Evolutionary conservation across 2,329 filamentous ascomycete genomes (phyloP).

Genomic region (Apiospora hydei): DNA sequence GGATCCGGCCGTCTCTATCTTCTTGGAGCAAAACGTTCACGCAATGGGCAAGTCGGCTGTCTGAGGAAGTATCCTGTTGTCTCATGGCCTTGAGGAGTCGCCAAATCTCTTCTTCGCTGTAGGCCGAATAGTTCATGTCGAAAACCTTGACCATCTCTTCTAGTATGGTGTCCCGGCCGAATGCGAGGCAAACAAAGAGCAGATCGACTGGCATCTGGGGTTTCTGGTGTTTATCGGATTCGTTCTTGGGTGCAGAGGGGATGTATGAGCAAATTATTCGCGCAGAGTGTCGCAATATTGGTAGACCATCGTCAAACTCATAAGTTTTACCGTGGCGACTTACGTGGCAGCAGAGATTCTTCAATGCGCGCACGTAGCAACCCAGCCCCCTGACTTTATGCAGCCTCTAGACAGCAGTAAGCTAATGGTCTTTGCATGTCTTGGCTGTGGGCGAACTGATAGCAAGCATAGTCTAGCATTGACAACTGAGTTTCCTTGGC

Average conservation of each 20-base stretch:
- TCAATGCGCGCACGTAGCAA: no score
- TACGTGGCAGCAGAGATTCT: no score
- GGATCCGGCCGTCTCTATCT: background rate
- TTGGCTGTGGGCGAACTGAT: no score
- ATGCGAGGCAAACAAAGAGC: background rate
- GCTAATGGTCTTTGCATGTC: no score
- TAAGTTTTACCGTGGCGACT: no score
- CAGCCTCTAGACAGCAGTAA: no score
- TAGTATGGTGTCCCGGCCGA: background rate
- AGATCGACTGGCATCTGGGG: background rate
- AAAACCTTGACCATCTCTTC: background rate
- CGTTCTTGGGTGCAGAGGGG: background rate
- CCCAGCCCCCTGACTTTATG: no score
- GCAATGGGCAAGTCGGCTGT: background rate
- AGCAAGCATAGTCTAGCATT: no score
- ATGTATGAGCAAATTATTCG: background rate
- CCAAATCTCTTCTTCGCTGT: background rate
- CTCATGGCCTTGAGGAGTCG: background rate
- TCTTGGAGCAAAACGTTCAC: background rate
- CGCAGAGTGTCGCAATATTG: background rate
- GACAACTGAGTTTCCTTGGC: no score
- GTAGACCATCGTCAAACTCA: no score
- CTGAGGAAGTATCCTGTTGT: background rate
- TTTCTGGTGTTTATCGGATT: background rate
- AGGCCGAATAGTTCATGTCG: background rate